These are phyloP conservation scores for Alloteropsis angusta DNA, from an alignment of 202 grass and related monocot species.

Conservation along the genomic window DNA sequence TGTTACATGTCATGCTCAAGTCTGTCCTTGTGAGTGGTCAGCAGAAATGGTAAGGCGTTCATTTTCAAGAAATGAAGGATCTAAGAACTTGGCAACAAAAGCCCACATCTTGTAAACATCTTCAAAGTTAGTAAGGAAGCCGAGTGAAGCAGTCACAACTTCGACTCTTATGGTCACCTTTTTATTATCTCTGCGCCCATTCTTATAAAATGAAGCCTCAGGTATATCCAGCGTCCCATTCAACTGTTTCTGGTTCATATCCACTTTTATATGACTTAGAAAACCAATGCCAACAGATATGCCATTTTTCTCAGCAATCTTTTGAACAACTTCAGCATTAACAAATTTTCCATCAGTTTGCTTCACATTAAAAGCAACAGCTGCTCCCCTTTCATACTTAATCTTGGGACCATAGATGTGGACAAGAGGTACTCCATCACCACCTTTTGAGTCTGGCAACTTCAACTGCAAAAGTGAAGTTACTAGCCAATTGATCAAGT, in stretches of 20 bases:
- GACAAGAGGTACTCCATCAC: conserved; percentile 50
- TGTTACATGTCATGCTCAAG: conserved; percentile 42
- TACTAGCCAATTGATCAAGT: conserved; percentile 94
- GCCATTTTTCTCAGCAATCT: conserved; percentile 83
- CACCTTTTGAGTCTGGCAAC: conserved; percentile 43
- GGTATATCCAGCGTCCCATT: conserved; percentile 44
- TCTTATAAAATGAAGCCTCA: conserved; percentile 53
- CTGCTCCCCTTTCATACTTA: conserved; percentile 98
- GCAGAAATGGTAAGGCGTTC: conserved; percentile 49
- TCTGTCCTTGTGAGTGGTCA: conserved; percentile 33
- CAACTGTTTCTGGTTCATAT: conserved; percentile 49
- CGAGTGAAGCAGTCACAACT: conserved; percentile 90
- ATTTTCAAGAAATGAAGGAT: conserved; percentile 70
- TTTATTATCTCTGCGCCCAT: conserved; percentile 56
- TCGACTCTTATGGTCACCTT: conserved; percentile 65
- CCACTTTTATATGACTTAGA: conserved; percentile 83
- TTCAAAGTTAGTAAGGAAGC: conserved; percentile 95
- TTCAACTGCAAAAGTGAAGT: conserved; percentile 85
- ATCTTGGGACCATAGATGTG: conserved; percentile 97
- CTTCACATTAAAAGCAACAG: conserved; percentile 96
- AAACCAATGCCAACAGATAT: conserved; percentile 90
- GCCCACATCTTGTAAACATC: conserved; percentile 99
- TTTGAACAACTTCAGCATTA: conserved; percentile 88
- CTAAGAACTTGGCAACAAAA: conserved; percentile 90
- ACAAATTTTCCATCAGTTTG: conserved; percentile 53